Evolutionary conservation across 495 filamentous ascomycete species (phyloP).

Genomic region (Chaetomium cochliodes): DNA sequence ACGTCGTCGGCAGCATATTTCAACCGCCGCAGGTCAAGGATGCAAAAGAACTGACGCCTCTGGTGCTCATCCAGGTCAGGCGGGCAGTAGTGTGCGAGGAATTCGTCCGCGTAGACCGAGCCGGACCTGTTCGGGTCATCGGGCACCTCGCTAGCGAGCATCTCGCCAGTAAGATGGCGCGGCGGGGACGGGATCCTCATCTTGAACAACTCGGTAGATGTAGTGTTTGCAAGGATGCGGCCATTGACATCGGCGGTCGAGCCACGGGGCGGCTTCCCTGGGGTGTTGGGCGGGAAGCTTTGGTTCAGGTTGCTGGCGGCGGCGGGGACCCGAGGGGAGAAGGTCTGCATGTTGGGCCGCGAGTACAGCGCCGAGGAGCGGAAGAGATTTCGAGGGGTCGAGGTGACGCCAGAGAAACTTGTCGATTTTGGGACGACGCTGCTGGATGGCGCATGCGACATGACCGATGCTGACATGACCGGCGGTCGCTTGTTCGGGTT

Average conservation of each 20-base stretch:
- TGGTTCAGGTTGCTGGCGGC: conserved; percentile 29
- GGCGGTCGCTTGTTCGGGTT: conserved; percentile 35
- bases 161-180: conserved; percentile 47
- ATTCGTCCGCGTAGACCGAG: conserved; percentile 53
- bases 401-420: conserved; percentile 31
- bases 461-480: conserved; percentile 20
- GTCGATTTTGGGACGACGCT: conserved; percentile 22
- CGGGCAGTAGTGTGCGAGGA: conserved; percentile 49
- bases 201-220: conserved; percentile 45
- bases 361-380: conserved; percentile 39
- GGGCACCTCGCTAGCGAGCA: conserved; percentile 45
- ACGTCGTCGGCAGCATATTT: conserved; percentile 55
- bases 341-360: conserved; percentile 36
- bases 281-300: conserved; percentile 40
- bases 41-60: conserved; percentile 53
- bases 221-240: conserved; percentile 39
- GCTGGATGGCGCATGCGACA: conserved; percentile 26
- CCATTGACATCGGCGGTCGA: conserved; percentile 32
- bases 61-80: conserved; percentile 48
- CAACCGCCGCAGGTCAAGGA: conserved; percentile 52
- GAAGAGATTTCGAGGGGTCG: conserved; percentile 42
- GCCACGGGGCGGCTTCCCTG: conserved; percentile 33
- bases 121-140: conserved; percentile 41
- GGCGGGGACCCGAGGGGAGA: conserved; percentile 39
- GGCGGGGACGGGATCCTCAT: conserved; percentile 50